Percentiles rank a stretch among this genome's conserved stretches.
These are phyloP conservation scores for Metarhizium robertsii DNA, from an alignment of 2,329 filamentous ascomycete species.

Conservation along the genomic window DNA sequence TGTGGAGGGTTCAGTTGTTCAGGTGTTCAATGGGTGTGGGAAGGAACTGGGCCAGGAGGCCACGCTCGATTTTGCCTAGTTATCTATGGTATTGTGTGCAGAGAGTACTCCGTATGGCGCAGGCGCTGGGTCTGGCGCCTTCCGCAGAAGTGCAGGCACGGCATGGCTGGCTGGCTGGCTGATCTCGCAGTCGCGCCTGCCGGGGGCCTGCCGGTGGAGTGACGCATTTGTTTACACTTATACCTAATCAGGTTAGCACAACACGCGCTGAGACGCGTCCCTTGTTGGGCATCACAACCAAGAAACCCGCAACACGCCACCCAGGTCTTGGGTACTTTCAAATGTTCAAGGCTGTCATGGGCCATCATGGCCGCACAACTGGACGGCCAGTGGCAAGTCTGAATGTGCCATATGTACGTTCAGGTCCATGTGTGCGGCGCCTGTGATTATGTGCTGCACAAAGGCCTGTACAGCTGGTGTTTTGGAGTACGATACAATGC, in stretches of 20 bases:
- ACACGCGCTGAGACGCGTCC: constrained; percentile 25
- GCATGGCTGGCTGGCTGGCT: neutral
- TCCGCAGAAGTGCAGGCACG: too few relatives aligned
- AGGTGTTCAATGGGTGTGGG: constrained; percentile 6
- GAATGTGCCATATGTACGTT: too few relatives aligned
- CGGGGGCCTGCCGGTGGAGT: constrained; percentile 13
- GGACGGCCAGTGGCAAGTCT: neutral
- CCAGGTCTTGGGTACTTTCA: neutral
- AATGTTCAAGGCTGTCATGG: too few relatives aligned
- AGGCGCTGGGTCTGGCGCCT: too few relatives aligned
- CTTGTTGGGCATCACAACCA: constrained; percentile 11
- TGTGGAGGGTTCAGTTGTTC: constrained; percentile 1
- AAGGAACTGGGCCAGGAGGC: neutral
- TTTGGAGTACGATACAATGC: neutral
- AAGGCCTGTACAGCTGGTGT: neutral
- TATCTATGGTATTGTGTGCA: neutral
- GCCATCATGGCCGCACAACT: too few relatives aligned
- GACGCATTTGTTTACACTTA: constrained; percentile 28
- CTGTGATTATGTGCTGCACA: neutral
- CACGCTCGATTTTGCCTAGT: constrained; percentile 7
- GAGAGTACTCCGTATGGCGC: too few relatives aligned
- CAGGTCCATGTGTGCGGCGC: too few relatives aligned
- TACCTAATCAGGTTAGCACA: constrained; percentile 19
- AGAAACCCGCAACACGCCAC: neutral
- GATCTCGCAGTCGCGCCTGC: constrained; percentile 9